These are phyloP conservation scores for Solanum appendiculatum DNA, from an alignment of 257 asterid species.

Conservation along the genomic window DNA sequence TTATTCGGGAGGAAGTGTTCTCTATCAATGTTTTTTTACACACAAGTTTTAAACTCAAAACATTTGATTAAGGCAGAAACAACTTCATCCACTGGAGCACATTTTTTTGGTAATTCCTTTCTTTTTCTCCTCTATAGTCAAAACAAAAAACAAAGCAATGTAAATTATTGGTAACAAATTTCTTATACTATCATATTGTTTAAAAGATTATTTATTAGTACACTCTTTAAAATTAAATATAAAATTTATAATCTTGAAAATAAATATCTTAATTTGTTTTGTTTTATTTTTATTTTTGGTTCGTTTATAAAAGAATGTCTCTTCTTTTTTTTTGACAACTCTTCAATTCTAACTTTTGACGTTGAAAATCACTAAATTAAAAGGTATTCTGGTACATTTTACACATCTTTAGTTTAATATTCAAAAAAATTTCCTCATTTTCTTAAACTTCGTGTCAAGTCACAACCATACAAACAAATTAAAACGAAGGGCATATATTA, in stretches of 20 bases:
- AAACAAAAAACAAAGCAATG: constrained; percentile 27
- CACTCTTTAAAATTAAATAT: not conserved
- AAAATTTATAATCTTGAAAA: not conserved
- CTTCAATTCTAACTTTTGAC: not conserved
- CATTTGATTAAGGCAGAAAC: no score
- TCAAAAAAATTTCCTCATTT: fast-evolving
- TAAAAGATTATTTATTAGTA: not conserved
- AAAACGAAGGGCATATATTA: not conserved
- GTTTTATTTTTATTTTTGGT: no score
- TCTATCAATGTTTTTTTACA: not conserved
- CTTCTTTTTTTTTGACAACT: not conserved
- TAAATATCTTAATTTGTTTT: not conserved
- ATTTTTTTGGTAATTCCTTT: not conserved
- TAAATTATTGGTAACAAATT: not conserved
- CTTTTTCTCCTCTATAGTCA: constrained; percentile 26
- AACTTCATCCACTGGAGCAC: not conserved
- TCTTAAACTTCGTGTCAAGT: not conserved
- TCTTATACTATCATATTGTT: no score
- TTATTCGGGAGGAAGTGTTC: no score
- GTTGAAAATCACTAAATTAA: no score
- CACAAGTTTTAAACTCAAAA: no score
- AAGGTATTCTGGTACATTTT: not conserved
- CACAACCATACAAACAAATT: not conserved
- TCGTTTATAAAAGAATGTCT: no score
- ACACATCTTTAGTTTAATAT: not conserved